Evolutionary conservation across 441 rosid species (phyloP), one percentile per base, ranked within the genome.

Genomic region (Metrosideros polymorpha): DNA sequence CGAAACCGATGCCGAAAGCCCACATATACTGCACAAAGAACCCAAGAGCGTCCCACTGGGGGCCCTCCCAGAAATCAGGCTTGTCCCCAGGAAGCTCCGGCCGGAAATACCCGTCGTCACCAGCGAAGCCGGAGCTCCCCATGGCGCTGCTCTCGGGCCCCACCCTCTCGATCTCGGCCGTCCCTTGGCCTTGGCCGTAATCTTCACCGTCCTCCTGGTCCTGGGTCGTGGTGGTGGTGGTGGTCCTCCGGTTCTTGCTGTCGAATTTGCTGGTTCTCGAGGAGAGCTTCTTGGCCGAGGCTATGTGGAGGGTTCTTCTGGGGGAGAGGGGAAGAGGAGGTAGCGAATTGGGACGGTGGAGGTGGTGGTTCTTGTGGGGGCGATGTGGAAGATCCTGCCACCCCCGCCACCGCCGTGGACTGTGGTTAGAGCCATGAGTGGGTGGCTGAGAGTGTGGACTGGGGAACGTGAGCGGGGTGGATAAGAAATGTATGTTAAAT

Each of bases 1-100:
- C 94, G 85, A 96, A 97, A 84, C 92, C 88, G 86, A 96, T 87
- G 61, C 98, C 99, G 63, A 97, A 94, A 86, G 98, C 99, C 99
- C 98, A 97, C 83, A 96, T 49, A 87, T 96, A 97, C 87, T 97
- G 93, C 77, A 96, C 90, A 84, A 96, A 89, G 95, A 96, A 96
- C 14, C 99, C 98, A 50, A 96, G 51, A 85, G 89, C 94, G 85
- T 96, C 98, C 96, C 96, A 97, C 89, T 94, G 91, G 3, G 91
- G 84, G 43, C 99, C 99, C 91, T 97, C 98, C 92, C 94, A 97
- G 85, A 95, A 96, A 88, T 92, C 94, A 7, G 95, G 84, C 85
- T 94, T 88, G 63, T 87, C 86, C 12, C 97, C 96, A 1, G 94
- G 95, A 85, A 96, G 97, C 55, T 91, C 92, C 77, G 95, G 92